These are phyloP conservation scores for Penicillium sp. DNA, from an alignment of 2,329 filamentous ascomycete genomes.

Conservation along the genomic window DNA sequence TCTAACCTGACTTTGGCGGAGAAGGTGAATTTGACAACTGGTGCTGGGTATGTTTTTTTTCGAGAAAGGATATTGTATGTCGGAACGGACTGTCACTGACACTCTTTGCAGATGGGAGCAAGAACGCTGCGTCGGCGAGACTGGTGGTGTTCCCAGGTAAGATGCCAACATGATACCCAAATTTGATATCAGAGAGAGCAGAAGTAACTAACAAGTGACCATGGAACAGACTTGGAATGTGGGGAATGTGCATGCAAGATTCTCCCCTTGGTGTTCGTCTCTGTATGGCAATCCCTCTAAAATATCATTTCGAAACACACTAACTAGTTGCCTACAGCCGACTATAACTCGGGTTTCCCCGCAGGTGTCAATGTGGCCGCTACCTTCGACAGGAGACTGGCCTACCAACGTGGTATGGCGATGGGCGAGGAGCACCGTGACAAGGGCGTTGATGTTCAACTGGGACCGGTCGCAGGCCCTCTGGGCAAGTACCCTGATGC, in stretches of 20 bases:
- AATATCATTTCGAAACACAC: neutral
- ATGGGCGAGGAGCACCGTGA: conserved; percentile 75
- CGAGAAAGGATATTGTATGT: neutral
- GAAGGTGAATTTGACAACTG: conserved; percentile 94
- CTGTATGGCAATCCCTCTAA: conserved; percentile 40
- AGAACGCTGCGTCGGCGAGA: conserved; percentile 77
- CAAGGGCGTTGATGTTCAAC: conserved; percentile 73
- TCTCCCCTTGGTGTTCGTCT: conserved; percentile 78
- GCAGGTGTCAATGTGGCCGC: conserved; percentile 77
- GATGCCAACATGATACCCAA: conserved; percentile 12
- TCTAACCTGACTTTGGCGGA: conserved; percentile 79
- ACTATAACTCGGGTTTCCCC: conserved; percentile 81
- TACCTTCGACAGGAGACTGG: conserved; percentile 75
- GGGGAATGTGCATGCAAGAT: conserved; percentile 82
- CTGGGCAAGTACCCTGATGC: conserved; percentile 68
- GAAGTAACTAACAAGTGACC: conserved; percentile 4
- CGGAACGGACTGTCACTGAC: neutral
- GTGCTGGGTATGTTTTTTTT: conserved; percentile 66
- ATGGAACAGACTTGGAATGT: conserved; percentile 55
- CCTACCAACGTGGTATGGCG: conserved; percentile 67
- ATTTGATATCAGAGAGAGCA: conserved; percentile 8
- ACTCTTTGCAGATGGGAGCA: conserved; percentile 59
- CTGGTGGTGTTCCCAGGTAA: conserved; percentile 49
- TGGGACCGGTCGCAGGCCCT: conserved; percentile 77
- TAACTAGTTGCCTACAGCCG: conserved; percentile 48